These are phyloP conservation scores for Begonia peltatifolia DNA, from an alignment of 306 rosid species.

Conservation along the genomic window DNA sequence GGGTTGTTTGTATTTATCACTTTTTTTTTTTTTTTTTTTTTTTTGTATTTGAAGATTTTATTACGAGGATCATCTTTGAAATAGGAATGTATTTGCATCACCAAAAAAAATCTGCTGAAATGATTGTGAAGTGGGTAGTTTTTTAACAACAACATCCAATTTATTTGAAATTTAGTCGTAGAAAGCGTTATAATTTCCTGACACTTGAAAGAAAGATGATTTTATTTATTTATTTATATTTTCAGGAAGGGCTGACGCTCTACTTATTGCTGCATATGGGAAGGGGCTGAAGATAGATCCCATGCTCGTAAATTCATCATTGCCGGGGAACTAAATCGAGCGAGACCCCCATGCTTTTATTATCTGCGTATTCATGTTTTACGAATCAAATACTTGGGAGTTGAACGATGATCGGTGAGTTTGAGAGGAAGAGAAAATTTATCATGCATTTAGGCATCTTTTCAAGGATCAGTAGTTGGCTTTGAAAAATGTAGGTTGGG, in stretches of 20 bases:
- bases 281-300: slow-evolving; percentile 26
- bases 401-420: no score
- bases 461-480: no score
- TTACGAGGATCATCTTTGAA: no score
- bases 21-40: background rate
- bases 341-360: no score
- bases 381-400: no score
- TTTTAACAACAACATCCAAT: background rate
- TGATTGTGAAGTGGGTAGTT: background rate
- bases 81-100: no score
- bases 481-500: no score
- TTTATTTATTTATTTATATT: background rate
- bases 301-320: slow-evolving; percentile 8
- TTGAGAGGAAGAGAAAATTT: no score
- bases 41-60: background rate
- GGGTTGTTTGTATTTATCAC: background rate
- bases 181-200: background rate
- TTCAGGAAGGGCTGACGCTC: slow-evolving; percentile 91
- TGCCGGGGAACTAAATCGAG: no score
- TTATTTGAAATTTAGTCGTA: background rate
- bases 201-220: background rate
- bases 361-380: no score
- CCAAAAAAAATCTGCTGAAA: no score
- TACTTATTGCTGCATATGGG: slow-evolving; percentile 93
- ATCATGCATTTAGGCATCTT: no score